Evolutionary conservation across 768 basidiomycete genomes (phyloP), one percentile per base, ranked within the genome.

Genomic region (Podaxis sp.): DNA sequence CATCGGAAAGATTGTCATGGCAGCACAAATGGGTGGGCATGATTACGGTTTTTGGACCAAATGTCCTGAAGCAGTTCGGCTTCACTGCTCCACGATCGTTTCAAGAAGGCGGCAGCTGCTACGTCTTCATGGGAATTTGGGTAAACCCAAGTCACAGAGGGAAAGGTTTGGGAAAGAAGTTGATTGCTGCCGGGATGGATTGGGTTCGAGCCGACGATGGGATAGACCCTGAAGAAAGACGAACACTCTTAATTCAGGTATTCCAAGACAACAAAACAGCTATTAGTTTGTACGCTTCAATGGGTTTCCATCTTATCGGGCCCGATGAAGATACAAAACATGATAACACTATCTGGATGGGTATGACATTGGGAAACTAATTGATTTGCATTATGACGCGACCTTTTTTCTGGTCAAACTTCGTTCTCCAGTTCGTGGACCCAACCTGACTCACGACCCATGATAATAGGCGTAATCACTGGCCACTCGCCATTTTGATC

Each of bases 21-120:
- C 40, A 51, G 36, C 47, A 62, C n/a, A 50, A 57, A 40, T 62
- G 61, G 61, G 61, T 57, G 25, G 61, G 61, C 37, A 57, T 40
- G 28, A 32, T 62, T 7, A 57, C 61, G 21, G 48, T 62, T 16
- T 18, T 57, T 11, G 61, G 54, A 2, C 61, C 61, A 27, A 57
- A 36, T 2, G 9, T 62, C 46, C 38, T 62, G 14, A 25, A 51
- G 27, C n/a, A 48, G 23, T 52, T 52, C 21, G 59, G 40, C 6
- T 59, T 59, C 25, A 53, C 11, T 23, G 50, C 51, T 47, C 58
- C 58, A 6, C 38, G 50, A 10, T 7, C 40, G 10, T 27, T 53
- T 1, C 25, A 40, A 23, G 50, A 18, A 21, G 27, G 23, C 27
- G 21, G n/a, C 2, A 46, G n/a, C 10, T 52, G 46, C 18, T 59